Conservation (phyloP, 106 monocot species). For the Platanthera guangdongensis region DNA sequence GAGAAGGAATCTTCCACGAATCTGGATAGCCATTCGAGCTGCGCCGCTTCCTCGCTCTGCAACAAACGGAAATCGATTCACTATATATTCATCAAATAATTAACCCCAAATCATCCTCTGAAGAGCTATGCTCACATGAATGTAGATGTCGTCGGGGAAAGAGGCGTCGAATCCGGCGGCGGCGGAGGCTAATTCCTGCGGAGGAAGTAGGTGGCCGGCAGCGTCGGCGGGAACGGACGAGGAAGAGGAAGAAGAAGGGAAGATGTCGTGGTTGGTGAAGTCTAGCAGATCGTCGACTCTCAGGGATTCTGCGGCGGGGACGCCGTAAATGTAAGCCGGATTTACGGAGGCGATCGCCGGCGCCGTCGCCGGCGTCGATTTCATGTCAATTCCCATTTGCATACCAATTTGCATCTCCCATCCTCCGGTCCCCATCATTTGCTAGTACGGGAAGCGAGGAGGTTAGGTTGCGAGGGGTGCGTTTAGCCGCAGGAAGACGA, state of each 20-base stretch:
- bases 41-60: slow-evolving; percentile 16
- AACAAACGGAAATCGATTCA: not conserved
- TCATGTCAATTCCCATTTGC: not conserved
- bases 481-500: too few species aligned
- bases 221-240: not conserved
- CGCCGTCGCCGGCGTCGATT: not conserved
- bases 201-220: not conserved
- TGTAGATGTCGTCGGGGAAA: slow-evolving; percentile 63
- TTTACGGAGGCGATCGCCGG: not conserved
- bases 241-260: slow-evolving; percentile 17
- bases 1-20: slow-evolving; percentile 56
- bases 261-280: slow-evolving; percentile 50
- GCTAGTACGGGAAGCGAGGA: not conserved
- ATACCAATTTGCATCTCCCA: slow-evolving; percentile 38
- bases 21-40: slow-evolving; percentile 69
- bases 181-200: not conserved
- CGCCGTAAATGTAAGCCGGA: slow-evolving; percentile 32
- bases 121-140: slow-evolving; percentile 43
- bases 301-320: slow-evolving; percentile 34
- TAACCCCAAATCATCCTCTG: not conserved
- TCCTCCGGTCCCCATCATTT: slow-evolving; percentile 32
- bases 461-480: not conserved
- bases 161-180: slow-evolving; percentile 1
- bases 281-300: slow-evolving; percentile 70
- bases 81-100: not conserved